Conservation (phyloP, 495 filamentous ascomycete species). For the Aeminium ludgeri region DNA sequence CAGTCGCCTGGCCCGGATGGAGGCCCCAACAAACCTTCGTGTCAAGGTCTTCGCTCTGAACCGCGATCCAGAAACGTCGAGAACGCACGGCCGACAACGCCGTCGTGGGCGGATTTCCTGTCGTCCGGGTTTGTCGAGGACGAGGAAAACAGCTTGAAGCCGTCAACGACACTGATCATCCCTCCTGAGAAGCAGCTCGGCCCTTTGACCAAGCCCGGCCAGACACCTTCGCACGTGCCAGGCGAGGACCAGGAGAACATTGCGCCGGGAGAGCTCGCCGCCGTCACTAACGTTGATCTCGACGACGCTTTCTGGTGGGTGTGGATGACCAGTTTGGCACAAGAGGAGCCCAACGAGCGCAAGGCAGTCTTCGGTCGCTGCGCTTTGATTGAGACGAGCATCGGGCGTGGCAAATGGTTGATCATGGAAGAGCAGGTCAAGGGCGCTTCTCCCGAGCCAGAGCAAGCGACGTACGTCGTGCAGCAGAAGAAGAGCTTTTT, state of each 20-base stretch:
- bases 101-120: slow-evolving; percentile 95
- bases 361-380: slow-evolving; percentile 92
- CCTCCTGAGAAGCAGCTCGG: slow-evolving; percentile 84
- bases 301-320: slow-evolving; percentile 99
- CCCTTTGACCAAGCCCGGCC: slow-evolving; percentile 40
- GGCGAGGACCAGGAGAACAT: slow-evolving; percentile 39
- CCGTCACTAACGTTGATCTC: slow-evolving; percentile 67
- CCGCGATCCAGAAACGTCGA: slow-evolving; percentile 44
- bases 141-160: slow-evolving; percentile 26
- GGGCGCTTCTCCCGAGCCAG: slow-evolving; percentile 72
- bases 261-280: slow-evolving; percentile 86
- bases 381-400: slow-evolving; percentile 74
- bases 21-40: slow-evolving; percentile 9
- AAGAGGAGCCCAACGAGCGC: slow-evolving; percentile 64
- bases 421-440: slow-evolving; percentile 93
- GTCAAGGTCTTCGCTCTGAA: slow-evolving; percentile 36
- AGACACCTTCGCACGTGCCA: slow-evolving; percentile 5
- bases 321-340: slow-evolving; percentile 92
- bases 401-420: slow-evolving; percentile 70
- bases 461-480: slow-evolving; percentile 70
- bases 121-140: slow-evolving; percentile 82
- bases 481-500: slow-evolving; percentile 80
- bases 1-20: slow-evolving; percentile 4
- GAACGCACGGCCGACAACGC: slow-evolving; percentile 74
- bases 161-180: slow-evolving; percentile 45